Evolutionary conservation across 768 basidiomycete species (phyloP).

Genomic region (Sutorius australiensis): DNA sequence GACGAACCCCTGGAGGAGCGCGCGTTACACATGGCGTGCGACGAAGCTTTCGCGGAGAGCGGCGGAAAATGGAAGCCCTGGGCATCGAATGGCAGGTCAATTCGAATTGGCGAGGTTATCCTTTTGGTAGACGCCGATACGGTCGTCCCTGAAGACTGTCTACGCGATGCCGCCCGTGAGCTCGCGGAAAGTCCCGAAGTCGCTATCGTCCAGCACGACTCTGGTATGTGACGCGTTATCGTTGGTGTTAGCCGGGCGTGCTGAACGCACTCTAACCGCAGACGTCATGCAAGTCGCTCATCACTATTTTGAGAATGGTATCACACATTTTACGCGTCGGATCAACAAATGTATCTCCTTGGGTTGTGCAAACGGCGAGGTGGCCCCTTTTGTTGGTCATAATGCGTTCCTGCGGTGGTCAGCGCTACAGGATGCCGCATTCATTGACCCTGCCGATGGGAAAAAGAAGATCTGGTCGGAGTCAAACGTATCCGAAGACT

Average conservation of each 20-base stretch:
- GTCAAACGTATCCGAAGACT: conserved; percentile 64
- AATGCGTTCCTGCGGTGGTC: conserved; percentile 90
- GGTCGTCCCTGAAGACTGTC: conserved; percentile 85
- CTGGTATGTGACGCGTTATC: conserved; percentile 44
- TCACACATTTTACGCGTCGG: conserved; percentile 83
- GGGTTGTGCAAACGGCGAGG: conserved; percentile 75
- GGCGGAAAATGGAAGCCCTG: conserved; percentile 64
- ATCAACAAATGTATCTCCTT: conserved; percentile 84
- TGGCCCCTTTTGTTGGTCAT: conserved; percentile 78
- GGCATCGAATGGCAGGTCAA: conserved; percentile 69
- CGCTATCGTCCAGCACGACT: conserved; percentile 89
- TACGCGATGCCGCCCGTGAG: conserved; percentile 87
- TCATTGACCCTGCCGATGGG: conserved; percentile 48
- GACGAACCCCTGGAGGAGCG: conserved; percentile 60
- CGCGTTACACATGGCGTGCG: conserved; percentile 69
- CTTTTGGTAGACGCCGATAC: conserved; percentile 88
- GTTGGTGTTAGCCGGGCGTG: conserved; percentile 18
- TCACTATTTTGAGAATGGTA: conserved; percentile 90
- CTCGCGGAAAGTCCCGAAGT: conserved; percentile 56
- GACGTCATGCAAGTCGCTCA: conserved; percentile 90
- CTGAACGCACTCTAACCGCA: conserved; percentile 17
- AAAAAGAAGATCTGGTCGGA: conserved; percentile 76
- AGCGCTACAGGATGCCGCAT: conserved; percentile 82
- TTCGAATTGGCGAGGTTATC: conserved; percentile 77
- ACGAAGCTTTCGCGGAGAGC: conserved; percentile 62